A percentile compares a stretch with the other conserved stretches of the same genome.
Conservation (phyloP, 1,139 yeast genomes). For the Diutina ranongensis region DNA sequence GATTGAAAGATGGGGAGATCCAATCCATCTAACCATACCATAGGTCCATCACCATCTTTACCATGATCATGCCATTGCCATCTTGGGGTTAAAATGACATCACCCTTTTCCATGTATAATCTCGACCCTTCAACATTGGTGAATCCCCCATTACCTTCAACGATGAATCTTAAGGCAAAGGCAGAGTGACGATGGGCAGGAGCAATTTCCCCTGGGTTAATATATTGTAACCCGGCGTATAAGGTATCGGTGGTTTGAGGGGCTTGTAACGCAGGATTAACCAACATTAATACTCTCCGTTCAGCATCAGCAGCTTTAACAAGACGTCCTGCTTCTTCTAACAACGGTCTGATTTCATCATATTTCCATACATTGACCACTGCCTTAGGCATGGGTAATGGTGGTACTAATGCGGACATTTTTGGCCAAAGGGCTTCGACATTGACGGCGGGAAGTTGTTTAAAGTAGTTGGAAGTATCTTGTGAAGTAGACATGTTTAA, state of each 20-base stretch:
- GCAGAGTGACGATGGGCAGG: conserved; percentile 15
- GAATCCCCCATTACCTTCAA: conserved; percentile 15
- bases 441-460: conserved; percentile 7
- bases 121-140: conserved; percentile 15
- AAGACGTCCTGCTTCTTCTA: conserved; percentile 12
- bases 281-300: conserved; percentile 14
- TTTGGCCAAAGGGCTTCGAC: conserved; percentile 16
- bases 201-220: conserved; percentile 15
- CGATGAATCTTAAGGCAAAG: conserved; percentile 14
- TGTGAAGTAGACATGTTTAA: background rate
- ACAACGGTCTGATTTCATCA: conserved; percentile 12
- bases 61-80: conserved; percentile 18
- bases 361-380: conserved; percentile 13
- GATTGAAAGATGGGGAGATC: conserved; percentile 15
- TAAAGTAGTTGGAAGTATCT: background rate
- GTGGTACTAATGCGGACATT: conserved; percentile 16
- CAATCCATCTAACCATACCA: conserved; percentile 16
- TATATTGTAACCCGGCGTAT: conserved; percentile 15
- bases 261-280: conserved; percentile 13
- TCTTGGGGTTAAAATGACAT: conserved; percentile 15
- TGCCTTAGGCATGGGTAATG: conserved; percentile 14
- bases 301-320: conserved; percentile 14
- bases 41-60: conserved; percentile 15
- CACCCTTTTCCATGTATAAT: conserved; percentile 14
- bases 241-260: conserved; percentile 16